Evolutionary conservation across 352 stramenopile genomes (phyloP).

Genomic region (Phytophthora cactorum): DNA sequence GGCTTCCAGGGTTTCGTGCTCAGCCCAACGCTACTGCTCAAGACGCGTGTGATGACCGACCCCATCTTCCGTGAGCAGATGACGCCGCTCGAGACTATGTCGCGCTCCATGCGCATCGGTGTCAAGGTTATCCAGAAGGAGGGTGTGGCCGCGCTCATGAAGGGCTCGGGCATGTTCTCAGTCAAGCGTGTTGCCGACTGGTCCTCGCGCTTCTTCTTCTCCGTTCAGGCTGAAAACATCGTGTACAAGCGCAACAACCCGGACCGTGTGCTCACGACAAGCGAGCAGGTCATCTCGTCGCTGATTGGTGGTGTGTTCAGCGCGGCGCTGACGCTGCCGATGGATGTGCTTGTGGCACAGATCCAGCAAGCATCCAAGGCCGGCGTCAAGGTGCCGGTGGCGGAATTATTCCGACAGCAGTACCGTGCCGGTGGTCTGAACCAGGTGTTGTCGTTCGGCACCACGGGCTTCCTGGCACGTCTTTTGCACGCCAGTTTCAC

Average conservation of each 20-base stretch:
- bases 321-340: constrained; percentile 86
- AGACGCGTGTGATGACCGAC: constrained; percentile 96
- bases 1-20: constrained; percentile 94
- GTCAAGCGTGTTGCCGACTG: constrained; percentile 94
- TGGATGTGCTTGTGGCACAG: constrained; percentile 94
- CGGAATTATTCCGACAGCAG: constrained; percentile 78
- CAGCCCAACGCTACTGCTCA: constrained; percentile 92
- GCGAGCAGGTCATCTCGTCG: constrained; percentile 83
- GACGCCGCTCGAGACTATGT: constrained; percentile 83
- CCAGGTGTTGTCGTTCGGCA: constrained; percentile 81
- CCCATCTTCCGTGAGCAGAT: constrained; percentile 92
- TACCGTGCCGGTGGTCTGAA: constrained; percentile 82
- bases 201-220: constrained; percentile 94
- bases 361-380: constrained; percentile 93
- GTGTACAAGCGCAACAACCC: constrained; percentile 78
- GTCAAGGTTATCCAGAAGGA: constrained; percentile 92
- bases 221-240: constrained; percentile 81
- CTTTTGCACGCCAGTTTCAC: constrained; percentile 85
- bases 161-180: constrained; percentile 92
- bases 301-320: constrained; percentile 85
- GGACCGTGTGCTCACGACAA: constrained; percentile 61
- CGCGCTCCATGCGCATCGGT: constrained; percentile 82
- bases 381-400: constrained; percentile 76
- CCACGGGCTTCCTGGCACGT: constrained; percentile 79
- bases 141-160: constrained; percentile 90